phyloP scores from a whole-genome alignment of 2,329 filamentous ascomycete genomes.

The Aspergillus quadrilineatus region DNA sequence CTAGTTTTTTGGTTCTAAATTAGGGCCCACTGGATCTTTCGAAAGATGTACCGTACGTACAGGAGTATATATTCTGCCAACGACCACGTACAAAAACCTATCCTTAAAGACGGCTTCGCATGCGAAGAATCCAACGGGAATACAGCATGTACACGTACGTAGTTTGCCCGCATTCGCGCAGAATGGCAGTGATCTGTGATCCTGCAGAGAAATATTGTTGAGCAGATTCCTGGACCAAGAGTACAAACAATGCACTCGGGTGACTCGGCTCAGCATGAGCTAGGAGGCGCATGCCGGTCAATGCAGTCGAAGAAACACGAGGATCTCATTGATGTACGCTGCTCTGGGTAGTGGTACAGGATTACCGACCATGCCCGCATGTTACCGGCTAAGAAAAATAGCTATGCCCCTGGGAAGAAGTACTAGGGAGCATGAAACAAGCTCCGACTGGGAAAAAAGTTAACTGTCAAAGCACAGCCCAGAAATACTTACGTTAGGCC shows the following conservation, averaged over 20 bases:
- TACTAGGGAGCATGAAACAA: background rate
- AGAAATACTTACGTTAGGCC: constrained; percentile 4
- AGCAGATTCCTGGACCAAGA: constrained; percentile 2
- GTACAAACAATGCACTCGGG: background rate
- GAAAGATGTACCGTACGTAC: too few relatives aligned
- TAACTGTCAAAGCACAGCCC: background rate
- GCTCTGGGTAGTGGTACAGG: background rate
- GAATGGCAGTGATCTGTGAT: too few relatives aligned
- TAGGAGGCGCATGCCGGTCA: background rate
- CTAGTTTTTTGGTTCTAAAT: too few relatives aligned
- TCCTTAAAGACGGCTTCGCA: too few relatives aligned
- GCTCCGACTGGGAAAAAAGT: constrained; percentile 1
- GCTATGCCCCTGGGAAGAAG: background rate
- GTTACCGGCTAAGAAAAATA: background rate
- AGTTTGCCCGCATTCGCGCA: too few relatives aligned
- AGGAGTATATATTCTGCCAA: too few relatives aligned
- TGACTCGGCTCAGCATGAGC: background rate
- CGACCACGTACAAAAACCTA: too few relatives aligned
- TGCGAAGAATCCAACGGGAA: too few relatives aligned
- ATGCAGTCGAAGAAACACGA: constrained; percentile 2
- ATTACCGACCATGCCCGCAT: background rate
- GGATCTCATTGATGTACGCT: too few relatives aligned
- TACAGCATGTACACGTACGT: background rate
- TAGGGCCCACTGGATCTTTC: too few relatives aligned
- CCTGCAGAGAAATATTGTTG: background rate